Base-by-base conservation (phyloP, 345 rosid genomes). In the Lumnitzera littorea region DNA sequence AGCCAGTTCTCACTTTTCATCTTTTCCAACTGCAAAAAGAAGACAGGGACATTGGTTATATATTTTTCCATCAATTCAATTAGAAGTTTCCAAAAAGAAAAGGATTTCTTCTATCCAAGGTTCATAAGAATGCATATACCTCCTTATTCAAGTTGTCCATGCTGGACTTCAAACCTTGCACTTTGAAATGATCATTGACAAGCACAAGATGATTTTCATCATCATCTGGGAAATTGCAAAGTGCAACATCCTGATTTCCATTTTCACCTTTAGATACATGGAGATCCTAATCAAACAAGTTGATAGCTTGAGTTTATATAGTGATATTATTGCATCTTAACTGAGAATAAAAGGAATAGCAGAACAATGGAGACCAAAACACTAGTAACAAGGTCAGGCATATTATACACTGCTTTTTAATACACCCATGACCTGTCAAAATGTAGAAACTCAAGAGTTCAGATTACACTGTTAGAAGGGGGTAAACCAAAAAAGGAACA, bases 1-100 rank as follows among this genome's bases (percentile, higher is more conserved):
- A 71, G 72, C 62, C 86, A 79, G 66, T 94, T 94, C 80, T 90
- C 99, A 53, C 82, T 90, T 75, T 94, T 94, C 99, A 94, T 90
- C 70, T 83, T 82, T 70, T 94, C 96, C 81, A 94, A 69, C 97
- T 94, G 80, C 74, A 61, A 46, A 54, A 52, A 51, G 24, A 67
- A 57, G 51, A 70, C 46, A 58, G 67, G 15, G 53, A 20, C 46
- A 51, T 12, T 1, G 1, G 2, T 36, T 27, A 24, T 29, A 49
- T 4, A 60, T 47, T 15, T 47, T 55, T 24, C 27, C 23, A 27
- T 24, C 43, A 15, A 29, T 17, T 48, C 16, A 29, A n/a, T 27
- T 13, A 24, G 48, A 16, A 20, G 24, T n/a, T 15, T 16, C 51
- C 46, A 20, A 31, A 13, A 58, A 1, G 29, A 29, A 62, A 51